phyloP scores from a whole-genome alignment of 2,329 filamentous ascomycete species.

The Cladosporium velox region DNA sequence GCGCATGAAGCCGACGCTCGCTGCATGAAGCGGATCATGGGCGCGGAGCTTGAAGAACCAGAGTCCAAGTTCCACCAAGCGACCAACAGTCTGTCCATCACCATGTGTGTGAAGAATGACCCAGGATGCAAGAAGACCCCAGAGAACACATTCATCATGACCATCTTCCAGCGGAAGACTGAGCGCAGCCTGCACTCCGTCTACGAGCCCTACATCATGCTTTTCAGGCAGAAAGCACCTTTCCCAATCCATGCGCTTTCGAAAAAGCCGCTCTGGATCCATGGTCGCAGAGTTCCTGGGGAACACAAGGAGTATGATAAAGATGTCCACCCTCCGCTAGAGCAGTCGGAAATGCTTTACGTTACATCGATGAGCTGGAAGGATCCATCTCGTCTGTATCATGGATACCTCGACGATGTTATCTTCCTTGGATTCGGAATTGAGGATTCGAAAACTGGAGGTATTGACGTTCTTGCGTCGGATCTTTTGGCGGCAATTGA shows the following conservation, averaged over 20 bases:
- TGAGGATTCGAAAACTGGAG: neutral
- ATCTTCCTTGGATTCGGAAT: conserved; percentile 57
- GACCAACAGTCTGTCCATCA: conserved; percentile 60
- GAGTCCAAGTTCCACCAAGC: conserved; percentile 56
- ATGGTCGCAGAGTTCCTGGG: conserved; percentile 46
- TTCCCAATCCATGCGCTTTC: conserved; percentile 56
- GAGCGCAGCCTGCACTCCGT: conserved; percentile 49
- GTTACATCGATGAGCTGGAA: conserved; percentile 61
- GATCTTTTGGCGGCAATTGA: neutral
- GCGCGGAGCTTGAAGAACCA: neutral
- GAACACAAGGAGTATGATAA: neutral
- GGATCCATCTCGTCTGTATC: conserved; percentile 49
- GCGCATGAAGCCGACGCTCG: conserved; percentile 43
- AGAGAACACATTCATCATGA: conserved; percentile 57
- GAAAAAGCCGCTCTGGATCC: conserved; percentile 57
- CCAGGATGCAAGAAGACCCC: conserved; percentile 45
- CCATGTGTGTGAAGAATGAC: conserved; percentile 55
- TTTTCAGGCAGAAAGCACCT: conserved; percentile 52
- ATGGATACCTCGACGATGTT: conserved; percentile 59
- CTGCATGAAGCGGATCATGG: conserved; percentile 49
- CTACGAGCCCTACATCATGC: conserved; percentile 59
- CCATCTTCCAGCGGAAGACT: conserved; percentile 58
- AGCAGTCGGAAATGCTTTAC: conserved; percentile 58
- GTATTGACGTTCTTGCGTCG: neutral
- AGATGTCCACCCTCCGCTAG: conserved; percentile 16